A percentile compares a stretch with the other conserved stretches of the same genome.
Conservation (phyloP, 768 basidiomycete species). For the Tylopilus sp. region DNA sequence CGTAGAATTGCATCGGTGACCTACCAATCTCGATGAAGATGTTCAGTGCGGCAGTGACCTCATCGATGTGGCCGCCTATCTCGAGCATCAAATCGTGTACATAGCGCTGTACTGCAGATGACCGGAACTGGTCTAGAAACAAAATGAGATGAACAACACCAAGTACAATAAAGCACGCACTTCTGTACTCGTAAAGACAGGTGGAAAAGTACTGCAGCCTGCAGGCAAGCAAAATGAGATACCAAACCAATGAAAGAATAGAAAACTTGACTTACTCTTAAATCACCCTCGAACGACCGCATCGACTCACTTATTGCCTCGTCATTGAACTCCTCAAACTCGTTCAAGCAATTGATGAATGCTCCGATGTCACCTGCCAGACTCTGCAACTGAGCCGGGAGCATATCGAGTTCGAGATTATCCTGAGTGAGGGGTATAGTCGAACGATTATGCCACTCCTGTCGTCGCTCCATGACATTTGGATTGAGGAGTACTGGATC, state of each 20-base stretch:
- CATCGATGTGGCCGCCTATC: conserved; percentile 53
- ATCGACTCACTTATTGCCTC: conserved; percentile 51
- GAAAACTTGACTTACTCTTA: conserved; percentile 38
- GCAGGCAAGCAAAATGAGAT: no score
- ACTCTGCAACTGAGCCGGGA: conserved; percentile 43
- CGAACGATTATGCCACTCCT: conserved; percentile 33
- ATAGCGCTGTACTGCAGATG: conserved; percentile 51
- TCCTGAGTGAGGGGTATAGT: conserved; percentile 37
- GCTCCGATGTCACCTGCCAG: conserved; percentile 50
- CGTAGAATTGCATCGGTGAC: no score
- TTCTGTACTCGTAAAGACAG: conserved; percentile 49
- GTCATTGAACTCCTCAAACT: conserved; percentile 55
- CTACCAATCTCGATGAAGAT: conserved; percentile 54
- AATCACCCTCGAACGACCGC: conserved; percentile 46
- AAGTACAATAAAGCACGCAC: conserved; percentile 32
- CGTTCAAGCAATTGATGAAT: conserved; percentile 51
- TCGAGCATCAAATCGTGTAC: conserved; percentile 51
- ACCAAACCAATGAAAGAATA: no score
- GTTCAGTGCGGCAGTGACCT: conserved; percentile 46
- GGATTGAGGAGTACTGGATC: conserved; percentile 38
- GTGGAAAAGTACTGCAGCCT: no score
- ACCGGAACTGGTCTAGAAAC: conserved; percentile 45
- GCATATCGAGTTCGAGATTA: conserved; percentile 45
- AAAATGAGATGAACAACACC: not conserved
- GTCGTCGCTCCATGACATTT: conserved; percentile 32